These are phyloP conservation scores for Lactifluus volemus DNA, from an alignment of 768 basidiomycete genomes.

Conservation along the genomic window DNA sequence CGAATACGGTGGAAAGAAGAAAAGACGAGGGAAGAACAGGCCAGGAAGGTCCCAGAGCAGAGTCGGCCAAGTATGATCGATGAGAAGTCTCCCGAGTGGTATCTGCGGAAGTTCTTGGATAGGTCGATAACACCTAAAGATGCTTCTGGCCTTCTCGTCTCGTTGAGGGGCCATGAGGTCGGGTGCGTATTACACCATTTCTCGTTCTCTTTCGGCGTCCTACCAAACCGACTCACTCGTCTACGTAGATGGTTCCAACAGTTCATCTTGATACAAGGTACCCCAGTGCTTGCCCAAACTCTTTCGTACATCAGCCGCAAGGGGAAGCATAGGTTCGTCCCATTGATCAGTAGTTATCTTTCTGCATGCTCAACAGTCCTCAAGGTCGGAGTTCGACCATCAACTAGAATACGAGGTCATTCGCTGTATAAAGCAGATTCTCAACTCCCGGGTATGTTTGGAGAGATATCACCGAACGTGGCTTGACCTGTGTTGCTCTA, in stretches of 20 bases:
- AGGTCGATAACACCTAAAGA: slow-evolving; percentile 77
- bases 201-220: neutral
- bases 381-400: slow-evolving; percentile 57
- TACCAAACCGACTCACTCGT: neutral
- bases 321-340: slow-evolving; percentile 47
- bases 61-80: slow-evolving; percentile 45
- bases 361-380: neutral
- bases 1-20: slow-evolving; percentile 72
- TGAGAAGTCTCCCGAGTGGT: slow-evolving; percentile 84
- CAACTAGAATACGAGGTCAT: slow-evolving; percentile 79
- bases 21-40: slow-evolving; percentile 53
- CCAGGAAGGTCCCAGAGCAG: slow-evolving; percentile 48
- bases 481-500: slow-evolving; percentile 14
- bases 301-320: slow-evolving; percentile 70
- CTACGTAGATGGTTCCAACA: slow-evolving; percentile 63
- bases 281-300: slow-evolving; percentile 73
- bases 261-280: slow-evolving; percentile 72
- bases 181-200: slow-evolving; percentile 38
- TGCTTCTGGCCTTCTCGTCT: slow-evolving; percentile 67
- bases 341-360: neutral
- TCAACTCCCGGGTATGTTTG: slow-evolving; percentile 53
- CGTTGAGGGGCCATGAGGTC: slow-evolving; percentile 70
- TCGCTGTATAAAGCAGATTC: slow-evolving; percentile 76
- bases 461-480: neutral
- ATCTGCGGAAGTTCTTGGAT: slow-evolving; percentile 84